These are phyloP conservation scores for Yarrowia sp. DNA, from an alignment of 805 yeast genomes.

Conservation along the genomic window DNA sequence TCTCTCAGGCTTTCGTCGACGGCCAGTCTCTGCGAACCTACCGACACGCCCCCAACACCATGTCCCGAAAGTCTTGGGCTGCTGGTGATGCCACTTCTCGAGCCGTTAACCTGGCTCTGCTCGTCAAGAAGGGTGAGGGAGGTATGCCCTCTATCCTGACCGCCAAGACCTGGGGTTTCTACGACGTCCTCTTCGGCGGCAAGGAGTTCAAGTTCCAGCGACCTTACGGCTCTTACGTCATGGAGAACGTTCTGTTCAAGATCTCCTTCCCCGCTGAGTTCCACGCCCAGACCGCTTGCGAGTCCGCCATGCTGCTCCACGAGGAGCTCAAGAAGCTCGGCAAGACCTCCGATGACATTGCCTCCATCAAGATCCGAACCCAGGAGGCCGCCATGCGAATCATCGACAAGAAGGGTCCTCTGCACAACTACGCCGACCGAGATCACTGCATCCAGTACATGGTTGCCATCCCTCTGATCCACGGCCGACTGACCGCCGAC, in stretches of 20 bases:
- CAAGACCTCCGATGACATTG: slow-evolving; percentile 58
- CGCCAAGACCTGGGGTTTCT: slow-evolving; percentile 68
- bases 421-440: slow-evolving; percentile 68
- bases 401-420: slow-evolving; percentile 65
- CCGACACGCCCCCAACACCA: slow-evolving; percentile 70
- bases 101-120: slow-evolving; percentile 63
- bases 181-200: slow-evolving; percentile 65
- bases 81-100: slow-evolving; percentile 69
- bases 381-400: slow-evolving; percentile 69
- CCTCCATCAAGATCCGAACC: slow-evolving; percentile 59
- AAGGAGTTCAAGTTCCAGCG: slow-evolving; percentile 62
- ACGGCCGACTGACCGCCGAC: slow-evolving; percentile 64
- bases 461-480: slow-evolving; percentile 63
- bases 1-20: slow-evolving; percentile 68
- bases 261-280: slow-evolving; percentile 71
- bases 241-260: slow-evolving; percentile 68
- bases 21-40: slow-evolving; percentile 66
- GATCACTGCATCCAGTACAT: slow-evolving; percentile 71
- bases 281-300: slow-evolving; percentile 71
- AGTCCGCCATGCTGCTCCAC: slow-evolving; percentile 60
- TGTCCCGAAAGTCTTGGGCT: slow-evolving; percentile 71
- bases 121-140: slow-evolving; percentile 60
- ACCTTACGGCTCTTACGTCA: slow-evolving; percentile 62
- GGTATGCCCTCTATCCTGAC: slow-evolving; percentile 66
- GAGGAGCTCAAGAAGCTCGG: slow-evolving; percentile 52